Base-by-base conservation (phyloP, 257 asterid species). In the Catharanthus roseus region DNA sequence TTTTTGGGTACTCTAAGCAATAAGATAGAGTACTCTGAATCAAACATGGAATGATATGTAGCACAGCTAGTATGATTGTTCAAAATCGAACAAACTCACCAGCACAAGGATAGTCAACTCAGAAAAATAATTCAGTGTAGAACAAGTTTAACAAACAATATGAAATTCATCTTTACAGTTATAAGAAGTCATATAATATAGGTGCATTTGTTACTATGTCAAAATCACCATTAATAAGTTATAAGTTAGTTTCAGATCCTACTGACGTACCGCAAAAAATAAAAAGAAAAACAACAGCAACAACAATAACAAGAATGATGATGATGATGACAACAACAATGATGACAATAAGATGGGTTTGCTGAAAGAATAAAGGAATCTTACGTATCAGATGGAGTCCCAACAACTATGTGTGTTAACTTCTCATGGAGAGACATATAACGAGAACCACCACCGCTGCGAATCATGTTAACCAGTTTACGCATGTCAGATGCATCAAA, bases 401-500 rank as follows among this genome's bases (percentile, higher is more conserved):
- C 97, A 80, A 87, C 96, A 38, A 95, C 68, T 80, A 95, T 82
- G 79, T 93, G 99, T 11, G 99, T 91, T 86, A 95, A 78, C 68
- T 89, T 95, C 70, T 95, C 96, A 72, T 75, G 79, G 74, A 88
- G 77, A 64, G 87, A 88, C 97, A 86, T 87, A 73, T 86, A 89
- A 42, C 97, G 99, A 80, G 97, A 91, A 67, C 97, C 99, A 69
- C 99, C 99, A 26, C 99, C 99, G 76, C 68, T 86, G 68, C 96
- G 96, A 72, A 95, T 86, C 91, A 95, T 86, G 85, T 83, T 85
- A 74, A 95, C 97, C 71, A 95, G 82, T 80, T 85, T 86, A 78
- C 99, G 87, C 82, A 88, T 71, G 72, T 87, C 91, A 81, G 89
- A 82, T 78, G 91, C 89, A 74, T 82, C 86, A 82, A 95, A 95